Conservation (phyloP, 441 rosid species). For the Croton setiger region DNA sequence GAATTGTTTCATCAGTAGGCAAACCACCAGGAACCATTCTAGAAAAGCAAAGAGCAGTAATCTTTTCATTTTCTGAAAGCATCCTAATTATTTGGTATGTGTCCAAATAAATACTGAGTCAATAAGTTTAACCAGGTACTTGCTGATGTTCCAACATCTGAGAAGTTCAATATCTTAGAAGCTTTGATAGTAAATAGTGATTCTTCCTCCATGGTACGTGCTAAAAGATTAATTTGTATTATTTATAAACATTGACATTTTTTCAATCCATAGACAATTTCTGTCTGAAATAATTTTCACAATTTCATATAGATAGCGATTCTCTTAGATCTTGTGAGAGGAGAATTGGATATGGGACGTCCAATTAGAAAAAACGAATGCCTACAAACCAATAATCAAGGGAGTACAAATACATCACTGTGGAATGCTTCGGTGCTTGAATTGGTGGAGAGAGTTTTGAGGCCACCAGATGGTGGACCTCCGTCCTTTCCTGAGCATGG, state of each 20-base stretch:
- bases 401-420: constrained; percentile 22
- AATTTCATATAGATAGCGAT: constrained; percentile 59
- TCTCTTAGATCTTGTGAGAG: constrained; percentile 70
- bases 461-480: constrained; percentile 80
- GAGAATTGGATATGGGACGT: constrained; percentile 44
- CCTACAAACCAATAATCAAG: constrained; percentile 27
- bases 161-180: constrained; percentile 53
- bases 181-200: constrained; percentile 50
- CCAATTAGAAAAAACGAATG: constrained; percentile 20
- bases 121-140: constrained; percentile 48
- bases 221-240: constrained; percentile 8
- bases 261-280: background rate
- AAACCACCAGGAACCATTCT: background rate
- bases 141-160: constrained; percentile 64
- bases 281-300: constrained; percentile 14
- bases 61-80: background rate
- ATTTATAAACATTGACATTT: constrained; percentile 13
- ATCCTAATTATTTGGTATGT: background rate
- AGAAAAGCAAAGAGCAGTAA: background rate
- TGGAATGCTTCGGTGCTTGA: constrained; percentile 54
- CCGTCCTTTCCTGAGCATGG: constrained; percentile 72
- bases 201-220: constrained; percentile 82
- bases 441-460: constrained; percentile 66
- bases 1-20: background rate
- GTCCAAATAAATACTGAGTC: background rate